Evolutionary conservation across 768 basidiomycete genomes (phyloP).

Genomic region (Boletus reticuloceps): DNA sequence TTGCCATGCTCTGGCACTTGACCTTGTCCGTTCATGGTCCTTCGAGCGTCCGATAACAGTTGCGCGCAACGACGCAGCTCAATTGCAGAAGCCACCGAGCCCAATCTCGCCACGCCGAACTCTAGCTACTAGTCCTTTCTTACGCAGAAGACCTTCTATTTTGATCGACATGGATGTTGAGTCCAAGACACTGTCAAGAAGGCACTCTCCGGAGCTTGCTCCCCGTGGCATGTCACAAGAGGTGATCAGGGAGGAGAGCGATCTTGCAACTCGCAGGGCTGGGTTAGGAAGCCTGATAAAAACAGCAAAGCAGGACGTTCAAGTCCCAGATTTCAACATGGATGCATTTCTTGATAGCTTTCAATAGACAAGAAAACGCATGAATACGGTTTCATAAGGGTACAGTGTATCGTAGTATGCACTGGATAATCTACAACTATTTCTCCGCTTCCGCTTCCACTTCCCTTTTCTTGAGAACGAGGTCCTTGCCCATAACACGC

Average conservation of each 20-base stretch:
- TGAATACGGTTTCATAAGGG: constrained; percentile 5
- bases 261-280: constrained; percentile 62
- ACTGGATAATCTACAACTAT: constrained; percentile 20
- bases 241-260: constrained; percentile 48
- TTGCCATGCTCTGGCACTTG: constrained; percentile 88
- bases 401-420: constrained; percentile 12
- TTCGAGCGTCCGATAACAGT: constrained; percentile 73
- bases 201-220: constrained; percentile 44
- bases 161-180: constrained; percentile 87
- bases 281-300: constrained; percentile 85
- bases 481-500: constrained; percentile 71
- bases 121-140: constrained; percentile 49
- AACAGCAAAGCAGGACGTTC: constrained; percentile 84
- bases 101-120: constrained; percentile 43
- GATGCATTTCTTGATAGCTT: constrained; percentile 55
- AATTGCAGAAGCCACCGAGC: constrained; percentile 35
- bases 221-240: constrained; percentile 20
- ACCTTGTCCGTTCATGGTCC: constrained; percentile 88
- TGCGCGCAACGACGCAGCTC: constrained; percentile 12
- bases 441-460: constrained; percentile 61
- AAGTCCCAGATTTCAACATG: constrained; percentile 89
- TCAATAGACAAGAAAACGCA: background rate
- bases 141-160: constrained; percentile 69
- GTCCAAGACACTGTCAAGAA: constrained; percentile 56
- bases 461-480: constrained; percentile 88